These are phyloP conservation scores for Melastoma candidum DNA, from an alignment of 441 rosid species.

Conservation along the genomic window DNA sequence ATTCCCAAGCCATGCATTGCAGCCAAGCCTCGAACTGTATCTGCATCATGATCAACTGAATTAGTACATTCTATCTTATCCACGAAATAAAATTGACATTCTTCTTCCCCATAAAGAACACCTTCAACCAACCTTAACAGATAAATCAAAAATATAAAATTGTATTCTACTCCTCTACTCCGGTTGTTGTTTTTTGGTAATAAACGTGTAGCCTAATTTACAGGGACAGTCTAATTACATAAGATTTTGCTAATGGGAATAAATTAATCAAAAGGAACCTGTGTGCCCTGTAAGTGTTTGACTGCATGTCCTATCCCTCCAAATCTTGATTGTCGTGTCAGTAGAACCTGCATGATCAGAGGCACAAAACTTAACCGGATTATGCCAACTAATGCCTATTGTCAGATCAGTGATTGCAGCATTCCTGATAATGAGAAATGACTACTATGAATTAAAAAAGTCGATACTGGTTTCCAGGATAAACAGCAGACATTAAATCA, in stretches of 20 bases:
- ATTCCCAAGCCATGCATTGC: constrained; percentile 72
- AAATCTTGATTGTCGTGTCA: constrained; percentile 77
- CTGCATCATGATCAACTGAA: constrained; percentile 34
- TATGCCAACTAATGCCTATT: neutral
- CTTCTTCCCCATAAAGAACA: too few relatives aligned
- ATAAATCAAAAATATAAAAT: too few relatives aligned
- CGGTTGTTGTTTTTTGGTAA: too few relatives aligned
- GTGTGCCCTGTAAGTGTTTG: constrained; percentile 84
- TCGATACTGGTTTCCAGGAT: too few relatives aligned
- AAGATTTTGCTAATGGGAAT: too few relatives aligned
- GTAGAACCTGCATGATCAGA: constrained; percentile 57
- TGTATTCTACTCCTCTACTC: too few relatives aligned
- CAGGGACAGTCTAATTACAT: too few relatives aligned
- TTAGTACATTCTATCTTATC: constrained; percentile 4
- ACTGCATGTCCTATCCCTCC: constrained; percentile 76
- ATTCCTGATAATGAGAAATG: too few relatives aligned
- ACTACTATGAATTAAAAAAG: too few relatives aligned
- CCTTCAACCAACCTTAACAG: too few relatives aligned
- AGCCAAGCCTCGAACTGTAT: constrained; percentile 90
- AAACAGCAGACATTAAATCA: too few relatives aligned
- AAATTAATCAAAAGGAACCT: constrained; percentile 28
- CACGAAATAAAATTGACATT: neutral
- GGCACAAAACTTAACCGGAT: neutral
- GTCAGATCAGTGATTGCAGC: neutral
- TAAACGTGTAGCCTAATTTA: too few relatives aligned